A percentile compares a stretch with the other conserved stretches of the same genome.
Conservation (phyloP, 208 protist species). For the Acanthamoeba royreba region DNA sequence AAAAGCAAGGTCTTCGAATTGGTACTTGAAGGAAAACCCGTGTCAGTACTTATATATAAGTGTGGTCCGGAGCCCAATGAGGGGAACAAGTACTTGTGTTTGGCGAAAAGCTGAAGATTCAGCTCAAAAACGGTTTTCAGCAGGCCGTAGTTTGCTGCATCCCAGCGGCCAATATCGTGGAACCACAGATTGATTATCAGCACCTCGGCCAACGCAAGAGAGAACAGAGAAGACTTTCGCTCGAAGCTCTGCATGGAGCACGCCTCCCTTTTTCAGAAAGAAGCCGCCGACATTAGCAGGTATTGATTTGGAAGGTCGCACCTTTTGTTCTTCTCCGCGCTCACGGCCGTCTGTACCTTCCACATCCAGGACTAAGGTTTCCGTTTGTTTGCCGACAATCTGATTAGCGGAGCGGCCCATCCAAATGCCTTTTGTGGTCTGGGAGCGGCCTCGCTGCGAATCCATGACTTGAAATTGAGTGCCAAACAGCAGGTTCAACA, state of each 20-base stretch:
- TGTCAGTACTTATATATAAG: too few relatives aligned
- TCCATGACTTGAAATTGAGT: slow-evolving; percentile 94
- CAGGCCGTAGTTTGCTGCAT: slow-evolving; percentile 92
- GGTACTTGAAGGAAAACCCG: too few relatives aligned
- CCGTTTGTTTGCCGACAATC: background rate
- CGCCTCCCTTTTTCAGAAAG: background rate
- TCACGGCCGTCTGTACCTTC: slow-evolving; percentile 96
- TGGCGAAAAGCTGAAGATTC: slow-evolving; percentile 92
- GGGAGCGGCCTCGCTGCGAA: slow-evolving; percentile 82
- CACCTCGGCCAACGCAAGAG: slow-evolving; percentile 92
- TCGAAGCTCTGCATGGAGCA: slow-evolving; percentile 87
- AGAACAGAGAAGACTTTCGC: slow-evolving; percentile 95
- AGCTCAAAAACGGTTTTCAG: slow-evolving; percentile 95
- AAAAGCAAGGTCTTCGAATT: slow-evolving; percentile 91
- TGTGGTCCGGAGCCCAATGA: background rate
- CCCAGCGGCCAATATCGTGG: slow-evolving; percentile 93
- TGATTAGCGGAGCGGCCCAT: slow-evolving; percentile 37
- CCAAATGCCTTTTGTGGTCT: slow-evolving; percentile 92
- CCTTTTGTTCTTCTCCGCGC: slow-evolving; percentile 90
- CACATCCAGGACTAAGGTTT: slow-evolving; percentile 92
- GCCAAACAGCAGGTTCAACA: slow-evolving; percentile 94
- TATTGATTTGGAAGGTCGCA: background rate
- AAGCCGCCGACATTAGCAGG: background rate
- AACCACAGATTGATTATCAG: slow-evolving; percentile 97
- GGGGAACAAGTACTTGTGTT: slow-evolving; percentile 67